phyloP scores from a whole-genome alignment of 2,329 filamentous ascomycete genomes.

The Rhynchosporium secalis region DNA sequence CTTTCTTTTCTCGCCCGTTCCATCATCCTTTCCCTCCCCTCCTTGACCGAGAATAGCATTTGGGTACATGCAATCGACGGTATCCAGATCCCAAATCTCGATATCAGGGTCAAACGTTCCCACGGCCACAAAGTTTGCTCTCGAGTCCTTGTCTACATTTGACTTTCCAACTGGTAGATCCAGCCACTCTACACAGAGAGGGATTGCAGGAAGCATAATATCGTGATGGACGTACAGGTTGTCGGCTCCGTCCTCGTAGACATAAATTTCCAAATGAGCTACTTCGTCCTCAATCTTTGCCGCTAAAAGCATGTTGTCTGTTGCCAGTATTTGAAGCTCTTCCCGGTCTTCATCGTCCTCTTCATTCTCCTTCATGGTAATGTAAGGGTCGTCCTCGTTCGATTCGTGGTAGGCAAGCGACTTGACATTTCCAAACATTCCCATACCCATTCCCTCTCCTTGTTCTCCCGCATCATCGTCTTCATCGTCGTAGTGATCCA shows the following conservation, averaged over 20 bases:
- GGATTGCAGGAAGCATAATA: slow-evolving; percentile 97
- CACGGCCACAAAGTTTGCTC: slow-evolving; percentile 89
- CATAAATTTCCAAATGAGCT: slow-evolving; percentile 93
- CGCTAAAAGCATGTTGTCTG: slow-evolving; percentile 88
- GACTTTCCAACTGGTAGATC: slow-evolving; percentile 83
- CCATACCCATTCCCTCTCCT: slow-evolving; percentile 67
- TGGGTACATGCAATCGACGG: slow-evolving; percentile 96
- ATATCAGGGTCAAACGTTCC: slow-evolving; percentile 99
- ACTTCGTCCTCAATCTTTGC: slow-evolving; percentile 97
- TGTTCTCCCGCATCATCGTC: slow-evolving; percentile 67
- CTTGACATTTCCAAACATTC: slow-evolving; percentile 95
- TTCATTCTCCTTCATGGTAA: slow-evolving; percentile 73
- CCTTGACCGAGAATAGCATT: slow-evolving; percentile 90
- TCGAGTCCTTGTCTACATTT: slow-evolving; percentile 59
- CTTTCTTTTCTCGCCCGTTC: slow-evolving; percentile 57
- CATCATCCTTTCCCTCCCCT: slow-evolving; percentile 48
- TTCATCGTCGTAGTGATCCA: slow-evolving; percentile 95
- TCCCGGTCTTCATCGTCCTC: slow-evolving; percentile 79
- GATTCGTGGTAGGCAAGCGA: slow-evolving; percentile 91
- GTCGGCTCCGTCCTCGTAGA: slow-evolving; percentile 92
- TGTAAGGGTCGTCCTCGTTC: slow-evolving; percentile 94
- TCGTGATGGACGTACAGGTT: slow-evolving; percentile 99
- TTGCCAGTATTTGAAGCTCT: slow-evolving; percentile 88
- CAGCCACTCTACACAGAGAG: slow-evolving; percentile 93
- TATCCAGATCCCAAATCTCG: slow-evolving; percentile 96